A percentile compares a stretch with the other conserved stretches of the same genome.
Evolutionary conservation across 306 rosid genomes (phyloP).

Genomic region (Citrullus colocynthis): DNA sequence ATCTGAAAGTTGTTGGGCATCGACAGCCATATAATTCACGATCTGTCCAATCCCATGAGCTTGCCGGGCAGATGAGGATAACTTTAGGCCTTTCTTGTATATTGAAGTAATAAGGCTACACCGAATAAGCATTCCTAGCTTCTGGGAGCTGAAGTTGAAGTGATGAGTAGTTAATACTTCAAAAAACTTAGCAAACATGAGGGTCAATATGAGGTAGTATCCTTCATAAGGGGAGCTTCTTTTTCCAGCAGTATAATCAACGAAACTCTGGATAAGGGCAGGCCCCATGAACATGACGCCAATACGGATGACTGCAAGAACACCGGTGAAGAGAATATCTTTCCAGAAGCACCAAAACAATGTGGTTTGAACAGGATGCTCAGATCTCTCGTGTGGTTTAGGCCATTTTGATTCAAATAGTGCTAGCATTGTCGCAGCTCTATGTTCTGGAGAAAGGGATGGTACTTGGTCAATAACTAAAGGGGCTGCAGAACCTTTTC

Average conservation of each 20-base stretch:
- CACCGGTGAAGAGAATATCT: constrained; percentile 55
- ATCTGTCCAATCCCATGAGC: constrained; percentile 86
- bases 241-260: constrained; percentile 70
- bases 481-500: constrained; percentile 58
- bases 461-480: constrained; percentile 62
- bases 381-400: constrained; percentile 40
- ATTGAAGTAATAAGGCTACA: constrained; percentile 64
- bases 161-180: constrained; percentile 72
- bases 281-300: constrained; percentile 78
- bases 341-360: constrained; percentile 78
- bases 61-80: constrained; percentile 70
- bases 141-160: constrained; percentile 80
- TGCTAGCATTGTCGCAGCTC: constrained; percentile 55
- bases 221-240: constrained; percentile 70
- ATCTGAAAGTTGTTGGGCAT: constrained; percentile 77
- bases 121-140: constrained; percentile 86
- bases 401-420: constrained; percentile 79
- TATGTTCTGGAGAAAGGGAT: constrained; percentile 51
- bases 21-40: constrained; percentile 96
- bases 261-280: constrained; percentile 53
- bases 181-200: constrained; percentile 48
- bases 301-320: constrained; percentile 52
- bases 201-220: constrained; percentile 61
- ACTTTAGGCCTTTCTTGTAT: constrained; percentile 75
- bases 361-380: constrained; percentile 63